These are phyloP conservation scores for Spiraea crenata DNA, from an alignment of 331 rosid species.

Conservation along the genomic window DNA sequence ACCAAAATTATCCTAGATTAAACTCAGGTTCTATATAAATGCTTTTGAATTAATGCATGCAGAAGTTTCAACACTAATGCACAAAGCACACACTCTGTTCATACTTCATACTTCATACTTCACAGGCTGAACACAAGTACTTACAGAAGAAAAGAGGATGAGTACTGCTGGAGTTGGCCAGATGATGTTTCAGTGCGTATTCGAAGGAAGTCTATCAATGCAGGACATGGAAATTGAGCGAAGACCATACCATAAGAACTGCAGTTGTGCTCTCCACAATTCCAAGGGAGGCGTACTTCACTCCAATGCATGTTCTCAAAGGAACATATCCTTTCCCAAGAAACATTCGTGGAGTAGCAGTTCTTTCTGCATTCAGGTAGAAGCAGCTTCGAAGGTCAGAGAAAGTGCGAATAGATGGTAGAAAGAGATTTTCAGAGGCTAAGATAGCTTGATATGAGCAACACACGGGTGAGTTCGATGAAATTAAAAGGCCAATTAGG, in stretches of 20 bases:
- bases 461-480: background rate
- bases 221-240: conserved; percentile 30
- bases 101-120: too few relatives aligned
- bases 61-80: conserved; percentile 2
- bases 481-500: background rate
- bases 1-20: background rate
- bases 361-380: background rate
- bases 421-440: background rate
- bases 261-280: conserved; percentile 40
- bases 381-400: background rate
- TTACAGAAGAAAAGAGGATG: conserved; percentile 2
- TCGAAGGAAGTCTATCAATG: conserved; percentile 31
- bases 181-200: conserved; percentile 22
- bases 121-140: too few relatives aligned
- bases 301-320: conserved; percentile 10
- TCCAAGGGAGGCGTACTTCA: conserved; percentile 7
- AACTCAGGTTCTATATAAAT: conserved; percentile 3
- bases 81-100: background rate
- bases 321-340: conserved; percentile 25
- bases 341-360: background rate
- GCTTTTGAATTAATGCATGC: conserved; percentile 13
- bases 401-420: background rate
- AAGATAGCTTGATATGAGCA: background rate
- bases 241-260: conserved; percentile 43
- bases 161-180: conserved; percentile 10